A percentile compares a stretch with the other conserved stretches of the same genome.
phyloP scores from a whole-genome alignment of 805 yeast species.

The Candida silvatica region DNA sequence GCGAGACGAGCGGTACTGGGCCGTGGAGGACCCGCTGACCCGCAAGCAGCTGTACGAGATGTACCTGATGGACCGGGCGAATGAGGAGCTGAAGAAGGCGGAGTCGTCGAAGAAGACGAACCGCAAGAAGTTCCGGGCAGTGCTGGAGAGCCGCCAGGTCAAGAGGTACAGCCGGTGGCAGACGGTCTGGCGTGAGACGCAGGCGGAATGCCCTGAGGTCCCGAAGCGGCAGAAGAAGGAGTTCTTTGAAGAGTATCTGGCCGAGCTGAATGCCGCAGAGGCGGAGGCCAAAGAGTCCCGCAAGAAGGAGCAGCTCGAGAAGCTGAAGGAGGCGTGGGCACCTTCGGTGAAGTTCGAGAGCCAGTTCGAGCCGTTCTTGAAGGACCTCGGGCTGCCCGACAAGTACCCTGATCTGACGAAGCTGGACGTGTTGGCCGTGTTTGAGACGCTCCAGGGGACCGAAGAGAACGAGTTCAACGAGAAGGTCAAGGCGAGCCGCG shows the following conservation, averaged over 20 bases:
- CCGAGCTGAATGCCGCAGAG: conserved; percentile 26
- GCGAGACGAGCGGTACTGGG: conserved; percentile 59
- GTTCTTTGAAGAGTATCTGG: conserved; percentile 44
- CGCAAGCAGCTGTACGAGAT: conserved; percentile 60
- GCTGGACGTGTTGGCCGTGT: conserved; percentile 52
- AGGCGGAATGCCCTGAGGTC: conserved; percentile 55
- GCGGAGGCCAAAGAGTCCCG: conserved; percentile 21
- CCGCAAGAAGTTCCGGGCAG: conserved; percentile 40
- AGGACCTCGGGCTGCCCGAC: conserved; percentile 5
- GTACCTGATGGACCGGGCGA: conserved; percentile 42
- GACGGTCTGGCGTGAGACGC: conserved; percentile 46
- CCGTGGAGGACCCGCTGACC: conserved; percentile 47
- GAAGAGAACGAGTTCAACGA: conserved; percentile 24
- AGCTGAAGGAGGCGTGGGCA: conserved; percentile 41
- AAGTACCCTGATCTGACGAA: conserved; percentile 31
- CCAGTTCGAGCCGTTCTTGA: conserved; percentile 37
- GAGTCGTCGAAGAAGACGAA: conserved; percentile 46
- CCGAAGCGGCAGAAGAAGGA: conserved; percentile 48
- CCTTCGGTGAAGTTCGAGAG: conserved; percentile 31
- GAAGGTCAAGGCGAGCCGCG: conserved; percentile 21
- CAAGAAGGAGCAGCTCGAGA: conserved; percentile 39
- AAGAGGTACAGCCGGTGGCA: conserved; percentile 57
- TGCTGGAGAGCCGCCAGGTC: conserved; percentile 36
- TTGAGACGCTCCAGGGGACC: conserved; percentile 25
- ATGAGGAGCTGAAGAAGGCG: conserved; percentile 44